Evolutionary conservation across 495 filamentous ascomycete genomes (phyloP).

Genomic region (Mytilinidion resinicola): DNA sequence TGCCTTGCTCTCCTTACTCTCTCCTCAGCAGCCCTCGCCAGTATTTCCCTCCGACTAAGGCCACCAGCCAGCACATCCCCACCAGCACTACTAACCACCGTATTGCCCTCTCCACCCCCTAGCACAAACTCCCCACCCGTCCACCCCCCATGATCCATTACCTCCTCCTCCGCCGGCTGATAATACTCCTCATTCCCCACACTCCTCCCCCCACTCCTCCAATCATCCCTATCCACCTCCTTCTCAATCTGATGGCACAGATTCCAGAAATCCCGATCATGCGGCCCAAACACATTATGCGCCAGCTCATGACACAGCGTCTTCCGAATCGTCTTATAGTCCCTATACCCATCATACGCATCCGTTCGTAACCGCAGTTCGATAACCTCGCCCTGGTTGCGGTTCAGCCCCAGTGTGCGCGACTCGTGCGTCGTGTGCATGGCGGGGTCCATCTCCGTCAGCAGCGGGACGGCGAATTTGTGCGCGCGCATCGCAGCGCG

Average conservation of each 20-base stretch:
- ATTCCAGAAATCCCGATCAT: slow-evolving; percentile 85
- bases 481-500: slow-evolving; percentile 72
- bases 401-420: slow-evolving; percentile 79
- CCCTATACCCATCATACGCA: slow-evolving; percentile 86
- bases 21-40: slow-evolving; percentile 71
- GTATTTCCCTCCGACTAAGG: slow-evolving; percentile 58
- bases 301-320: slow-evolving; percentile 94
- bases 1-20: slow-evolving; percentile 54
- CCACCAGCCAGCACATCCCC: slow-evolving; percentile 23
- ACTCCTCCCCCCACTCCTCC: slow-evolving; percentile 57
- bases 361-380: slow-evolving; percentile 87
- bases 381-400: slow-evolving; percentile 83
- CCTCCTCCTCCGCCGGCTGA: slow-evolving; percentile 54
- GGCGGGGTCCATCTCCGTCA: slow-evolving; percentile 92
- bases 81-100: slow-evolving; percentile 26
- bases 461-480: slow-evolving; percentile 74
- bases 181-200: slow-evolving; percentile 66
- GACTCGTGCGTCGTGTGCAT: slow-evolving; percentile 74
- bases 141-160: slow-evolving; percentile 78
- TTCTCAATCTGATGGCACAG: slow-evolving; percentile 76
- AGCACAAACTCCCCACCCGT: slow-evolving; percentile 80
- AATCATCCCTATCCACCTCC: slow-evolving; percentile 77
- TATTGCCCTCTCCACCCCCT: slow-evolving; percentile 46
- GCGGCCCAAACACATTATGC: slow-evolving; percentile 78
- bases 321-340: slow-evolving; percentile 83